These are phyloP conservation scores for Podila verticillata DNA, from an alignment of 192 early-diverging fungal genomes.

Conservation along the genomic window DNA sequence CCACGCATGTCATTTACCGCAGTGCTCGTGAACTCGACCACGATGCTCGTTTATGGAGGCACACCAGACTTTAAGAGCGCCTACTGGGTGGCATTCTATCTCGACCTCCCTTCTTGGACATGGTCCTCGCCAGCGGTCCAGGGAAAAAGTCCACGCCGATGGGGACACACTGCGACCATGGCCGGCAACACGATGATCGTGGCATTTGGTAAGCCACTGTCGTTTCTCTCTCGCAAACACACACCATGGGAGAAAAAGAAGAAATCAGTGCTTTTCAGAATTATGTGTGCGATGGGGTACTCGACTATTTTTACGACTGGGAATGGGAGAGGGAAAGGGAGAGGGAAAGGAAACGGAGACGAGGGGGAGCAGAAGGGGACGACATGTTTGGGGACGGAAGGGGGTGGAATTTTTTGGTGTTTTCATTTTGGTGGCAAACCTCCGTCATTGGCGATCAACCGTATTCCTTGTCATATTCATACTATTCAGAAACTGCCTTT, in stretches of 20 bases:
- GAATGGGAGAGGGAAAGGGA: not conserved
- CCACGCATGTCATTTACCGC: constrained; percentile 46
- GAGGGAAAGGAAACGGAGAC: not conserved
- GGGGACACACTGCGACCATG: constrained; percentile 45
- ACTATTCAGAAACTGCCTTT: not conserved
- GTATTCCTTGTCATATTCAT: not conserved
- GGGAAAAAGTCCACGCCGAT: constrained; percentile 23
- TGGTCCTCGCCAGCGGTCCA: constrained; percentile 32
- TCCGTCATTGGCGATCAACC: no score
- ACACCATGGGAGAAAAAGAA: no score
- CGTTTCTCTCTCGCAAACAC: not conserved
- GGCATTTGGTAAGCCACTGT: constrained; percentile 37
- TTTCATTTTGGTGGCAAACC: no score
- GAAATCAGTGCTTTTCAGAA: no score
- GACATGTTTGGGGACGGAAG: no score
- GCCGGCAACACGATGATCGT: constrained; percentile 35
- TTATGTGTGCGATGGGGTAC: no score
- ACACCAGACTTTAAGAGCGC: constrained; percentile 23
- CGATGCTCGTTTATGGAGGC: constrained; percentile 44
- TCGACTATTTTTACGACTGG: no score
- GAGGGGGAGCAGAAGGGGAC: no score
- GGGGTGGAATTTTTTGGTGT: not conserved
- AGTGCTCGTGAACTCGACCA: constrained; percentile 36
- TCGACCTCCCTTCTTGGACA: constrained; percentile 38
- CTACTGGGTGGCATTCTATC: constrained; percentile 13